Base-by-base conservation (phyloP, 2,329 filamentous ascomycete species). In the Cercospora sp. region DNA sequence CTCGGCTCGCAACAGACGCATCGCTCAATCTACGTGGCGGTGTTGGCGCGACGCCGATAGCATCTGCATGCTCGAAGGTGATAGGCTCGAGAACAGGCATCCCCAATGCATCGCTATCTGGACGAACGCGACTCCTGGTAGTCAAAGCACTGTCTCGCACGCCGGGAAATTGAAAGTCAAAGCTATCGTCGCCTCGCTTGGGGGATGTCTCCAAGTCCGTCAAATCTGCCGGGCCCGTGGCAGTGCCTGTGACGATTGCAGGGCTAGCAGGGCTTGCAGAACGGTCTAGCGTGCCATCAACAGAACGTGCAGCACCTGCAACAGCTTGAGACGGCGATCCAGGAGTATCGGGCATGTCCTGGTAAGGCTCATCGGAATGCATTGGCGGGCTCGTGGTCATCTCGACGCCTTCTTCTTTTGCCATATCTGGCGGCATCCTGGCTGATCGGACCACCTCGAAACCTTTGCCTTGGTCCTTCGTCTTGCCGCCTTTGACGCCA, bases 381-480 rank as follows among this genome's bases (percentile, higher is more conserved):
- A 78, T 78, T 1, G 70, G 67, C 40, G 77, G 77, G 32, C 72
- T 76, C 6, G 70, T 76, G 57, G 78, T 74, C 71, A 80, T 73
- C 66, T 79, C 78, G 53, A 78, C 69, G 32, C 73, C 74, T 32
- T 78, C 86, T 9, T 68, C 69, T 16, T 71, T 71, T n/a, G 93
- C 91, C 67, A 90, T 89, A 6, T 91, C 90, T 2, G 79, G 81
- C 9, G 93, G 93, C 83, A 95, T 93, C 65, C 94, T 88, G 7
- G 93, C 88, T 77, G 94, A 97, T 75, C 95, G 85, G 16, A 99
- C 94, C 5, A 99, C 95, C 79, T 98, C 95, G 73, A 99, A 99
- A 0, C 95, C 95, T 80, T 98, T 98, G 30, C 69, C 73, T 80
- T 96, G 97, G 72, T 97, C 94, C 77, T 97, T 97, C 6, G 89